Base-by-base conservation (phyloP, 495 filamentous ascomycete genomes). In the Daldinia childiae region DNA sequence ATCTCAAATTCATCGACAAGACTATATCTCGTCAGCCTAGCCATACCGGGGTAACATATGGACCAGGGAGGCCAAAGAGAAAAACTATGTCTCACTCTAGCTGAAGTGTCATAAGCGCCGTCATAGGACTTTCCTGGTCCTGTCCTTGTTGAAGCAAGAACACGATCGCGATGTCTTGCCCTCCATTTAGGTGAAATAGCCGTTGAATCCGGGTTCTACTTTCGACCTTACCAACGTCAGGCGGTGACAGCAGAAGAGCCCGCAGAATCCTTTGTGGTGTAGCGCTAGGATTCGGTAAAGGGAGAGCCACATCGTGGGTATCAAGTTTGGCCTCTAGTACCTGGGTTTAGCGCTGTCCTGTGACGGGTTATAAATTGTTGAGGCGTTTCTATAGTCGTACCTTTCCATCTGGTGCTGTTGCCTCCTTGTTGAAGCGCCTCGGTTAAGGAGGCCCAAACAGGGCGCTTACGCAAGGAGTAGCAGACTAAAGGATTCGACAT, bases 221-320 rank as follows among this genome's bases (percentile, higher is more conserved):
- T 54, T 72, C 29, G 11, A 72, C 12, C 2, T 63, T 57, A n/a
- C 73, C 70, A 24, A 87, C 59, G n/a, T 85, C 84, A 5, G 70
- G 73, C 1, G 86, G 69, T 0, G 86, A 84, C 41, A 93, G 74
- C 6, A 92, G 79, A 39, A 91, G 77, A 48, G 88, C 65, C 27
- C 79, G 82, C 17, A 89, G 80, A 14, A 69, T 54, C 52, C 62
- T 75, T 62, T 29, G 64, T 41, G 62, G 30, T 39, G n/a, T 21
- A 14, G 51, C 19, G 32, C 19, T 6, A 34, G 77, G 5, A 21
- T 39, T 30, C 11, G 45, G 30, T 21, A 85, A 39, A 15, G 81
- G 79, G 30, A 90, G 64, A n/a, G 84, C 80, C 19, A 89, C 66
- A 68, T 90, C 87, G 69, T 90, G 83, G 3, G 81, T 86, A 34